A percentile compares a stretch with the other conserved stretches of the same genome.
phyloP scores from a whole-genome alignment of 2,329 filamentous ascomycete genomes.

The Stagonosporopsis cucurbitacearum region DNA sequence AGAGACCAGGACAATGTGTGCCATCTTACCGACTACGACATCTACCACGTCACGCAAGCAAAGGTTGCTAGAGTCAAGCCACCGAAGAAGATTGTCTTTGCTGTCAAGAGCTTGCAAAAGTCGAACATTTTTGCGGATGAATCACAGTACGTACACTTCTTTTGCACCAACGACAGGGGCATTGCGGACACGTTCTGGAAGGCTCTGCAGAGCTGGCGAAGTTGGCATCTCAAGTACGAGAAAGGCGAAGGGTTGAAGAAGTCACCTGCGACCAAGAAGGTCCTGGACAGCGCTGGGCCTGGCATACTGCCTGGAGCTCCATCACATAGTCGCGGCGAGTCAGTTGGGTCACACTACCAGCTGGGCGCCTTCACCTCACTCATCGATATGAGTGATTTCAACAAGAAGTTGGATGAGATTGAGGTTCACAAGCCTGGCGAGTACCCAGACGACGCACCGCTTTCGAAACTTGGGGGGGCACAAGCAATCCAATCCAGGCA shows the following conservation, averaged over 20 bases:
- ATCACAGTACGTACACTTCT: conserved; percentile 90
- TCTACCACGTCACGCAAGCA: conserved; percentile 77
- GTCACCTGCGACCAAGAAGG: conserved; percentile 35
- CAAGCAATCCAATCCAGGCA: conserved; percentile 44
- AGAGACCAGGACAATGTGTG: conserved; percentile 76
- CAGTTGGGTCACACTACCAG: conserved; percentile 62
- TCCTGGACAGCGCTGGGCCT: conserved; percentile 24
- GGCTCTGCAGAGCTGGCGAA: conserved; percentile 80
- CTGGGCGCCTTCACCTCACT: conserved; percentile 72
- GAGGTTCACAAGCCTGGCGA: conserved; percentile 31
- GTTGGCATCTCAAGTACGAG: conserved; percentile 85
- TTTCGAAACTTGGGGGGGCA: conserved; percentile 31
- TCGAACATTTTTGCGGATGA: conserved; percentile 80
- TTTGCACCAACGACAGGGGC: conserved; percentile 75
- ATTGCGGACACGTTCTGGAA: conserved; percentile 73
- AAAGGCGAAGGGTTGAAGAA: conserved; percentile 63
- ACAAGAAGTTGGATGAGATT: conserved; percentile 49
- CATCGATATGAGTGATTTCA: conserved; percentile 67
- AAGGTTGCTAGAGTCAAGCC: conserved; percentile 77
- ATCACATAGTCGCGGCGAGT: conserved; percentile 42
- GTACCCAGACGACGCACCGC: conserved; percentile 36
- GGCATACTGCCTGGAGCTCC: conserved; percentile 19
- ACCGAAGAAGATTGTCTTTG: conserved; percentile 84
- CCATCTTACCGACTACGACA: conserved; percentile 90
- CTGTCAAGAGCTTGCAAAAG: conserved; percentile 91